Percentiles rank a stretch among this genome's conserved stretches.
Evolutionary conservation across 1,139 yeast species (phyloP).

Genomic region (Sugiyamaella xylanicola): DNA sequence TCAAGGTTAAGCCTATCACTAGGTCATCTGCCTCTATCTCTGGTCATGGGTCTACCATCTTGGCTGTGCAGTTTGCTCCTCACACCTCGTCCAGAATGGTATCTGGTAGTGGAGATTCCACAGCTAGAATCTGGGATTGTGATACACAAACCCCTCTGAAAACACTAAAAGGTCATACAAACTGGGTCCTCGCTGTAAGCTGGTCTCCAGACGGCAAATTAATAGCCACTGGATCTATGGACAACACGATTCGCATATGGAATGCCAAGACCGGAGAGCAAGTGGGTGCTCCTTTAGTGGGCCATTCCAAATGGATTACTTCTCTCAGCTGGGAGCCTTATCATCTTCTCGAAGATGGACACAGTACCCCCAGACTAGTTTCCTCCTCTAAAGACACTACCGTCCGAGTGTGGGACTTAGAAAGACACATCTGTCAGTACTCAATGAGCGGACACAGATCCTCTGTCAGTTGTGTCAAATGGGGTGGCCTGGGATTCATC

Average conservation of each 20-base stretch:
- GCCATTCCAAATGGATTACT: conserved; percentile 90
- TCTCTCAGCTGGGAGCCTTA: conserved; percentile 93
- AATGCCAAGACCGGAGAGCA: conserved; percentile 74
- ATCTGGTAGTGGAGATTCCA: conserved; percentile 95
- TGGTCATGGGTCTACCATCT: conserved; percentile 92
- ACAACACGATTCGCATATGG: conserved; percentile 86
- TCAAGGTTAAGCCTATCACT: conserved; percentile 89
- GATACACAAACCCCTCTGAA: conserved; percentile 88
- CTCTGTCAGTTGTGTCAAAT: conserved; percentile 89
- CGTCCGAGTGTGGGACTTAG: conserved; percentile 85
- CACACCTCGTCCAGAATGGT: conserved; percentile 83
- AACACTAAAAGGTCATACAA: conserved; percentile 80
- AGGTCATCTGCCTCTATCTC: conserved; percentile 90
- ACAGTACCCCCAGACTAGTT: conserved; percentile 65
- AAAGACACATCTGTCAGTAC: conserved; percentile 63
- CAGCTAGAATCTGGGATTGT: conserved; percentile 98
- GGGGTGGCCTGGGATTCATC: conserved; percentile 89
- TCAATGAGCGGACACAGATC: conserved; percentile 88
- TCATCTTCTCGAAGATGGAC: conserved; percentile 69
- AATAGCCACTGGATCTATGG: conserved; percentile 97
- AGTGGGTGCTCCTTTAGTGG: conserved; percentile 70
- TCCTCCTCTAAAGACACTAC: conserved; percentile 94
- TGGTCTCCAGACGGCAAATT: conserved; percentile 92
- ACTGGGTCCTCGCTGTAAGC: conserved; percentile 93
- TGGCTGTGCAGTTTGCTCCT: conserved; percentile 94